Evolutionary conservation across 2,329 filamentous ascomycete genomes (phyloP).

Genomic region (Penicillium nordicum): DNA sequence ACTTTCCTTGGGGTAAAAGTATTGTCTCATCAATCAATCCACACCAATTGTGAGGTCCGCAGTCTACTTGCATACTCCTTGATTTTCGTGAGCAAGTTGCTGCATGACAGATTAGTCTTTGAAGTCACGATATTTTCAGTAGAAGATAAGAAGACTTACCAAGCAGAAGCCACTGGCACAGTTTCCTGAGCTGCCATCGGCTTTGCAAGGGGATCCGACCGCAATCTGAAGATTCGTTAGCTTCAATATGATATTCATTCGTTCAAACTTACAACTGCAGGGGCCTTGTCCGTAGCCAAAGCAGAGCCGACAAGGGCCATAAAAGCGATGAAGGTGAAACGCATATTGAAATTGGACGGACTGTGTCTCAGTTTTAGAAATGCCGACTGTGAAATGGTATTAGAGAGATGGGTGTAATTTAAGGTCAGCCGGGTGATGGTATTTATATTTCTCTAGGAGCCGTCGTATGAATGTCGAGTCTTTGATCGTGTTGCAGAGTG

Average conservation of each 20-base stretch:
- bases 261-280: background rate
- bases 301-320: background rate
- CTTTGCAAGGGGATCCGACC: background rate
- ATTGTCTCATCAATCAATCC: background rate
- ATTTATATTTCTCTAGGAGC: background rate
- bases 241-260: background rate
- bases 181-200: slow-evolving; percentile 3
- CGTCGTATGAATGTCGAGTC: background rate
- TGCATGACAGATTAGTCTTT: background rate
- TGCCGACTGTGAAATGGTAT: background rate
- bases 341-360: background rate
- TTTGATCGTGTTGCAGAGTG: background rate
- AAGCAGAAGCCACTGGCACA: slow-evolving; percentile 3
- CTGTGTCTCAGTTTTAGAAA: background rate
- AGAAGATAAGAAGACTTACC: background rate
- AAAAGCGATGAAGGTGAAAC: background rate
- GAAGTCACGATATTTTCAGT: too few species aligned
- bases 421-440: background rate
- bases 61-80: background rate
- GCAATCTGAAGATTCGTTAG: background rate
- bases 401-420: background rate
- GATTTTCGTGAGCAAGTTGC: slow-evolving; percentile 1
- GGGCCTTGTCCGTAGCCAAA: slow-evolving; percentile 1
- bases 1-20: background rate
- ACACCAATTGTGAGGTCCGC: too few species aligned